Percentiles rank a stretch among this genome's conserved stretches.
Evolutionary conservation across 1,139 yeast genomes (phyloP).

Genomic region (Suzukiozyma palmioleophila): DNA sequence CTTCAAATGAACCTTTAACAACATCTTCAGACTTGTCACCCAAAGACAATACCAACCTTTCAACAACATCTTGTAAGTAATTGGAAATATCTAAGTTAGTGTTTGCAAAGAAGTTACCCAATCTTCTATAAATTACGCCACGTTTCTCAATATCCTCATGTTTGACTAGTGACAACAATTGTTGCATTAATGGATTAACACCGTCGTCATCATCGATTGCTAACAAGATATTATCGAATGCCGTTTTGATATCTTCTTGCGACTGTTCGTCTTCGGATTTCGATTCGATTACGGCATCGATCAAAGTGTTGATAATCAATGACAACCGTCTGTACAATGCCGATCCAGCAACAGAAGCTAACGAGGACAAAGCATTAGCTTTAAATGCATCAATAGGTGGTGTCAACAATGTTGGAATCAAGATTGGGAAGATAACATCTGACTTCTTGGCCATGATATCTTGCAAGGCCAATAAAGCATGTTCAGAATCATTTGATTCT

Average conservation of each 20-base stretch:
- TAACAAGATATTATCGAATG: conserved; percentile 65
- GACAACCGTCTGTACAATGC: conserved; percentile 74
- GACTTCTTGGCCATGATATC: conserved; percentile 92
- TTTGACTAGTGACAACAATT: conserved; percentile 69
- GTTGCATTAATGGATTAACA: conserved; percentile 79
- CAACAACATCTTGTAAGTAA: conserved; percentile 73
- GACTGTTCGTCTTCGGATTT: conserved; percentile 32
- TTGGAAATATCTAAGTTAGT: conserved; percentile 68
- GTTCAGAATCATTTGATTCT: conserved; percentile 57
- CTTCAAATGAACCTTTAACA: conserved; percentile 65
- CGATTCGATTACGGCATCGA: conserved; percentile 51
- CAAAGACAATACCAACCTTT: conserved; percentile 64
- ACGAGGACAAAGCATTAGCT: conserved; percentile 81
- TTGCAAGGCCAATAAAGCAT: conserved; percentile 82
- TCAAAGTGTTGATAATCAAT: conserved; percentile 65
- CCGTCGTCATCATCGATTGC: conserved; percentile 81
- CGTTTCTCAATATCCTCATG: conserved; percentile 70
- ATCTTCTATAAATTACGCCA: conserved; percentile 61
- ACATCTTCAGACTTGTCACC: conserved; percentile 66
- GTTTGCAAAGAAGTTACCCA: conserved; percentile 65
- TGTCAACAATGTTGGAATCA: conserved; percentile 77
- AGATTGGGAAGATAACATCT: conserved; percentile 88
- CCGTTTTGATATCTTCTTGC: conserved; percentile 39
- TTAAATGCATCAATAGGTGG: conserved; percentile 83
- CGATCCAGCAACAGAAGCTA: conserved; percentile 88